Percentiles rank a stretch among this genome's conserved stretches.
Evolutionary conservation across 192 early-diverging fungal species (phyloP).

Genomic region (Coemansia sp.): DNA sequence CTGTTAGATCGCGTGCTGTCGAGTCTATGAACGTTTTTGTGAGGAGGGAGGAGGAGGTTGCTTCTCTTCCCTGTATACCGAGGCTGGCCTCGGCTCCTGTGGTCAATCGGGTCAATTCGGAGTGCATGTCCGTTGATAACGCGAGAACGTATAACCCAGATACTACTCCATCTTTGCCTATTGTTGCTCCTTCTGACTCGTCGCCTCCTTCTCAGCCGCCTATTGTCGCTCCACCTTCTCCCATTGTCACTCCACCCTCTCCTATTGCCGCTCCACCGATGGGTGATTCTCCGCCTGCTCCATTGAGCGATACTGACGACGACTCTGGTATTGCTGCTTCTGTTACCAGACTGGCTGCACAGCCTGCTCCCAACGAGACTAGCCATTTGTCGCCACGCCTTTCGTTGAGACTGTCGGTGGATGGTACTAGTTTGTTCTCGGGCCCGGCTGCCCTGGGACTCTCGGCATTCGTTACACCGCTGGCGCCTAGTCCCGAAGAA

Average conservation of each 20-base stretch:
- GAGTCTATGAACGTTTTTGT: not conserved
- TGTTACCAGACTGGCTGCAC: constrained; percentile 12
- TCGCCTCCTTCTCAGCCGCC: not conserved
- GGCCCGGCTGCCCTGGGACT: constrained; percentile 11
- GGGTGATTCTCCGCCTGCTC: too few relatives aligned
- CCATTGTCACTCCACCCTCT: not conserved
- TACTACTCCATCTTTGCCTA: not conserved
- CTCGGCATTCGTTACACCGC: constrained; percentile 19
- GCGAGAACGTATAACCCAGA: not conserved
- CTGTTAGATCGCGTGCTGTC: not conserved
- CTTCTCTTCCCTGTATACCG: not conserved
- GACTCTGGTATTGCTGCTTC: constrained; percentile 37
- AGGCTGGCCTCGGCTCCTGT: not conserved
- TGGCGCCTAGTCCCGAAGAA: not conserved
- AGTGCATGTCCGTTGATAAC: not conserved
- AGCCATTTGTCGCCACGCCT: constrained; percentile 26
- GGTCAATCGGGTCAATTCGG: not conserved
- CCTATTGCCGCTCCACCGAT: not conserved
- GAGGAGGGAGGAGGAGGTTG: not conserved
- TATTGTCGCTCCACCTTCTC: not conserved
- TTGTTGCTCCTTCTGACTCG: not conserved
- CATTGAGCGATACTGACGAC: constrained; percentile 35
- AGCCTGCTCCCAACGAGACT: not conserved
- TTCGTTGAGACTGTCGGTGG: constrained; percentile 36
- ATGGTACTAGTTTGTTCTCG: constrained; percentile 24